phyloP scores from a whole-genome alignment of 1,139 yeast species.

The Nakaseomyces glabratus region DNA sequence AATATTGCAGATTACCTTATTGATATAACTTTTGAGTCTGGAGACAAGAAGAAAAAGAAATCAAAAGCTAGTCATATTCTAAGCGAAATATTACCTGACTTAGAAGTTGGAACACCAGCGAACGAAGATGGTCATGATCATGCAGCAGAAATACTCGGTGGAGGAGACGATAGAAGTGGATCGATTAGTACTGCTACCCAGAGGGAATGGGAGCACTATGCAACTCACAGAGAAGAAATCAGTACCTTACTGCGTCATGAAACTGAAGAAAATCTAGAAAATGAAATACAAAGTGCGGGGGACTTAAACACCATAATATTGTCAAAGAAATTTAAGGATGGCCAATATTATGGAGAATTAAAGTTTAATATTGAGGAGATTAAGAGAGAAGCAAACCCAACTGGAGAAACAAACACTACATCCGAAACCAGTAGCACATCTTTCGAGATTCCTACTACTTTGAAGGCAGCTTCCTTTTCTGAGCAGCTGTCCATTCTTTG shows the following conservation, averaged over 20 bases:
- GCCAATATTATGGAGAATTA: slow-evolving; percentile 42
- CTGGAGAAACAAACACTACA: slow-evolving; percentile 17
- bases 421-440: slow-evolving; percentile 26
- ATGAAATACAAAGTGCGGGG: slow-evolving; percentile 13
- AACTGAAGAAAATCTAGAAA: slow-evolving; percentile 7
- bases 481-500: slow-evolving; percentile 64
- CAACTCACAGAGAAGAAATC: slow-evolving; percentile 72
- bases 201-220: slow-evolving; percentile 83
- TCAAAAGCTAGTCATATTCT: not conserved
- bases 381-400: slow-evolving; percentile 18
- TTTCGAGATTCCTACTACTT: slow-evolving; percentile 16
- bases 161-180: slow-evolving; percentile 15
- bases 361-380: slow-evolving; percentile 40
- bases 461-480: slow-evolving; percentile 45
- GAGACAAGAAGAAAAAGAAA: slow-evolving; percentile 13
- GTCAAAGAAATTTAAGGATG: slow-evolving; percentile 40
- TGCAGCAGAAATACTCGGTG: too few relatives aligned
- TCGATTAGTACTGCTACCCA: slow-evolving; percentile 41
- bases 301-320: slow-evolving; percentile 18
- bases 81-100: slow-evolving; percentile 2
- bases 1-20: slow-evolving; percentile 90
- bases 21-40: slow-evolving; percentile 71
- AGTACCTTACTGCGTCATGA: slow-evolving; percentile 32
- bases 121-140: slow-evolving; percentile 8
- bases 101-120: slow-evolving; percentile 1